Conservation (phyloP, 2,329 filamentous ascomycete genomes). For the Neofusicoccum ribis region DNA sequence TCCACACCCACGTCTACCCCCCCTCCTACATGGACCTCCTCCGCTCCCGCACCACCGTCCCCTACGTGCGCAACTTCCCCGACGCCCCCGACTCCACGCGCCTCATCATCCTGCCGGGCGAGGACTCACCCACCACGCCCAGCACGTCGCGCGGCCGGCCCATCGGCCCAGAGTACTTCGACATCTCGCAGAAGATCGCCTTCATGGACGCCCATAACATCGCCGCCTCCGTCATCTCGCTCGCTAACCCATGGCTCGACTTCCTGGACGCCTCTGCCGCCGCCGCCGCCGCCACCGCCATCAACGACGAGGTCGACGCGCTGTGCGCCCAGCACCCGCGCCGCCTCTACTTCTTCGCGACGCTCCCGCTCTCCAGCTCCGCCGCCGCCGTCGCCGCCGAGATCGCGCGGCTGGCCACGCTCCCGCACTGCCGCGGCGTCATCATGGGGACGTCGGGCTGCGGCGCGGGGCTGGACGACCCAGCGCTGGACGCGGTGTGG, state of each 20-base stretch:
- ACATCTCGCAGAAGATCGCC: constrained; percentile 73
- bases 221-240: constrained; percentile 78
- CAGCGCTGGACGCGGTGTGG: constrained; percentile 70
- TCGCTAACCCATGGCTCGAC: constrained; percentile 94
- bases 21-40: constrained; percentile 60
- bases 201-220: constrained; percentile 89
- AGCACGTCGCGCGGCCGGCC: constrained; percentile 70
- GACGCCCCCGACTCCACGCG: constrained; percentile 56
- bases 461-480: constrained; percentile 76
- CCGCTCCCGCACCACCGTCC: constrained; percentile 60
- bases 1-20: constrained; percentile 66
- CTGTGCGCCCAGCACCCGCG: constrained; percentile 68
- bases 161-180: constrained; percentile 79
- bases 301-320: constrained; percentile 76
- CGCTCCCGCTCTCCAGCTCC: constrained; percentile 73
- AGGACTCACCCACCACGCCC: constrained; percentile 54
- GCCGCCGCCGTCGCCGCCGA: constrained; percentile 62
- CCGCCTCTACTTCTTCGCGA: constrained; percentile 78
- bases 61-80: constrained; percentile 68
- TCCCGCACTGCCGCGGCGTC: constrained; percentile 76
- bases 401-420: constrained; percentile 60
- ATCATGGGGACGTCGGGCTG: constrained; percentile 85
- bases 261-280: constrained; percentile 68
- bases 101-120: constrained; percentile 64
- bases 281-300: constrained; percentile 60